phyloP scores from a whole-genome alignment of 352 stramenopile genomes.

The Phytophthora agathidicida region DNA sequence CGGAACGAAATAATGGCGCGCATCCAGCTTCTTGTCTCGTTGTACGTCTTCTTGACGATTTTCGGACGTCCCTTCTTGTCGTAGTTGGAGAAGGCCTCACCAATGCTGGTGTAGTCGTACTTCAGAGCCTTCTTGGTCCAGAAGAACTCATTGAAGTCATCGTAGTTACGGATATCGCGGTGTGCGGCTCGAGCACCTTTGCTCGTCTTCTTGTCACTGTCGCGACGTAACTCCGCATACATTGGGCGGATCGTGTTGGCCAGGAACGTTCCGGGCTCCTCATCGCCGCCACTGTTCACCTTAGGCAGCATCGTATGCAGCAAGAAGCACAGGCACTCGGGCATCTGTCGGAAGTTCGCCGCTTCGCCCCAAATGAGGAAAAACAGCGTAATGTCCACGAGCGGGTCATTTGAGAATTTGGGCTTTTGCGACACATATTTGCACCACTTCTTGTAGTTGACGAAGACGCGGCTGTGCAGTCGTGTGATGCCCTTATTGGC shows the following conservation, averaged over 20 bases:
- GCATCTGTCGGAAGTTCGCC: constrained; percentile 83
- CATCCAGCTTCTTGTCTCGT: constrained; percentile 75
- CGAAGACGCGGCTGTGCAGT: constrained; percentile 72
- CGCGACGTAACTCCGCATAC: constrained; percentile 67
- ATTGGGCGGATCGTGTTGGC: constrained; percentile 75
- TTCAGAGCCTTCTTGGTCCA: constrained; percentile 86
- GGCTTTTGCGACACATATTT: constrained; percentile 83
- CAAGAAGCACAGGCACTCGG: constrained; percentile 81
- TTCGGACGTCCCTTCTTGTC: constrained; percentile 86
- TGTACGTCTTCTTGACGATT: constrained; percentile 83
- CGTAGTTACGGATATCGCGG: constrained; percentile 84
- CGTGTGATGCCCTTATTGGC: constrained; percentile 66
- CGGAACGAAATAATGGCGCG: constrained; percentile 80
- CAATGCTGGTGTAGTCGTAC: constrained; percentile 71
- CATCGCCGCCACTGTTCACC: constrained; percentile 48
- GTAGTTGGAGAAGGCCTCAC: constrained; percentile 64
- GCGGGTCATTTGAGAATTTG: constrained; percentile 71
- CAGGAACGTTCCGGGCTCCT: constrained; percentile 71
- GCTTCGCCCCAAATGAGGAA: constrained; percentile 89
- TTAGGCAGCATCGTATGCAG: constrained; percentile 79
- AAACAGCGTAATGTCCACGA: constrained; percentile 81
- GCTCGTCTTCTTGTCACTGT: constrained; percentile 87
- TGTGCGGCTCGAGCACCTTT: constrained; percentile 73
- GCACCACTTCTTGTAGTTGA: constrained; percentile 90
- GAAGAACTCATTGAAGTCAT: constrained; percentile 91